Evolutionary conservation across 2,329 filamentous ascomycete genomes (phyloP), one percentile per base, ranked within the genome.

Genomic region (Rhexocercosporidium sp.): DNA sequence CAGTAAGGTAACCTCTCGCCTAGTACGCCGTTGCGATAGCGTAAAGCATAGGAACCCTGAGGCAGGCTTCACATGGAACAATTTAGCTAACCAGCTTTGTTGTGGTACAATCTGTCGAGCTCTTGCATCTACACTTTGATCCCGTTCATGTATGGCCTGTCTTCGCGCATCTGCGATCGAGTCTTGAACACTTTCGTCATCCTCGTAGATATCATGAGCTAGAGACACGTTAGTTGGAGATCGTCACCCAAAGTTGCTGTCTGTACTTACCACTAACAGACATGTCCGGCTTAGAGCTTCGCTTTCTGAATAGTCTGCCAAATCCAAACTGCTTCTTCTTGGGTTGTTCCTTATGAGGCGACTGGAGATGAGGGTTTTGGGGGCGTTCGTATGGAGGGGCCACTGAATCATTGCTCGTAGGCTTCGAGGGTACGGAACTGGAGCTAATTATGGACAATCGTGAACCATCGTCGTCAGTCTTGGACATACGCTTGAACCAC

Each of bases 41-140:
- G 85, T 85, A 77, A 97, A 90, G 77, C 93, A 96, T 18, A 97
- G 79, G 31, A 92, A 85, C 70, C 88, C 88, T 18, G 84, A 90
- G 0, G 90, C 92, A 1, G 95, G 95, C 77, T 96, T 97, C 76
- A 97, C 90, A 64, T 93, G 89, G 81, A 98, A 93, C 54, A 98
- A 88, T 18, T 93, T 91, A 34, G 93, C 91, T 62, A 98, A 86
- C 94, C 95, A 97, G 73, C 91, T 97, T 75, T 93, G 90, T 76
- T 89, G 90, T 34, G 88, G 85, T 69, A 88, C 89, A 74, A 86
- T 91, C 79, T 84, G 77, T 69, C 80, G 81, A 70, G 75, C 53
- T 69, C 67, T 66, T 9, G 71, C 53, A 62, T 75, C 71, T 18
- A 77, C 78, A 62, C 29, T 46, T 78, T 67, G 78, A 79, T 31